Evolutionary conservation across 2,329 filamentous ascomycete species (phyloP).

Genomic region (Aspergillus sp.): DNA sequence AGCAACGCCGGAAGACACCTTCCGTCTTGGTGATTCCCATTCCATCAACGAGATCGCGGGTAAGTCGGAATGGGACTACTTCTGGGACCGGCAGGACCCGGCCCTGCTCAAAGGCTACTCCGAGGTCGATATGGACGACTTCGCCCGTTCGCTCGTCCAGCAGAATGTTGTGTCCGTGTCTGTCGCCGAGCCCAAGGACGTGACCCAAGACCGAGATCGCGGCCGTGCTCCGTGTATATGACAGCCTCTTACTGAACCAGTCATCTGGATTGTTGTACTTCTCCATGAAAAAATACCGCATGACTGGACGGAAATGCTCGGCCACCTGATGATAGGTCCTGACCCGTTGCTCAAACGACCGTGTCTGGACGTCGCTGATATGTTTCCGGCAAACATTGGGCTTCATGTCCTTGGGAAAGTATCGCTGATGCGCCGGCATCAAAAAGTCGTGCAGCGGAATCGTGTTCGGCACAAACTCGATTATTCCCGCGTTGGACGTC

Average conservation of each 20-base stretch:
- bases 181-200: constrained; percentile 82
- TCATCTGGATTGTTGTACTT: constrained; percentile 87
- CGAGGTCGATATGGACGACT: constrained; percentile 92
- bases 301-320: constrained; percentile 78
- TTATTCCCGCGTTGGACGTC: constrained; percentile 74
- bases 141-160: constrained; percentile 84
- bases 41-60: constrained; percentile 87
- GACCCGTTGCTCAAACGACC: constrained; percentile 61
- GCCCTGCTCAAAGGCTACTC: constrained; percentile 93
- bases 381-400: constrained; percentile 66
- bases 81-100: constrained; percentile 92
- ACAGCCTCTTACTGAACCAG: constrained; percentile 82
- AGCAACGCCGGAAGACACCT: constrained; percentile 93
- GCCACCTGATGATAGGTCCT: constrained; percentile 68
- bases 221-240: constrained; percentile 87
- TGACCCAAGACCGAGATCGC: constrained; percentile 93
- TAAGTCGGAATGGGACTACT: constrained; percentile 88
- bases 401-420: constrained; percentile 77
- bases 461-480: constrained; percentile 94
- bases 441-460: constrained; percentile 86
- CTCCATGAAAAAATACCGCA: constrained; percentile 97
- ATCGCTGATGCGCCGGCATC: constrained; percentile 78
- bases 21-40: constrained; percentile 95
- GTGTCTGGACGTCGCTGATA: constrained; percentile 63
- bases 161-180: constrained; percentile 94